Evolutionary conservation across 331 rosid genomes (phyloP), one percentile per base, ranked within the genome.

Genomic region (Quercus lobata): DNA sequence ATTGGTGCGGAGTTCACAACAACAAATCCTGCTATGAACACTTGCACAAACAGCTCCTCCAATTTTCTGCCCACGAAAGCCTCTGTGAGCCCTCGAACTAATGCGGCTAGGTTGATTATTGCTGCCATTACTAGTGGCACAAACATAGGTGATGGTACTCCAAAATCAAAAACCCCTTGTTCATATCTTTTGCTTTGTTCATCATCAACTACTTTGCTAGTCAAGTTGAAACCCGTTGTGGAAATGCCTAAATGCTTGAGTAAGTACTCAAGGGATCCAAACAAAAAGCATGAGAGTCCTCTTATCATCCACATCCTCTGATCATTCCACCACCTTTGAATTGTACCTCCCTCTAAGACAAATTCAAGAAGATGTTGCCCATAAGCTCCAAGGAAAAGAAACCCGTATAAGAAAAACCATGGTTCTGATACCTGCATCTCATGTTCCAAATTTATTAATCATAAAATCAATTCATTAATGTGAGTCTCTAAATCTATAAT

Each of bases 221-320:
- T 88, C 60, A 88, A 78, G 19, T 76, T 81, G 74, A 88, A 85
- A 16, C 84, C 81, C 1, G 10, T 60, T 14, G 84, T 6, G 18
- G 83, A 53, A 79, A 81, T 81, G 30, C 86, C 83, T 0, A 81
- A 11, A 27, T 60, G 79, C 25, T 83, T 76, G 29, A 81, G 34
- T 0, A 41, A 19, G 72, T 58, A 83, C 84, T 85, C 91, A 0
- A 57, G 27, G 7, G 15, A 41, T 17, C 88, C 90, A 14, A 88
- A 86, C 27, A 79, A 29, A 30, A 2, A 46, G 65, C 83, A 54
- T 6, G 88, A 79, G 24, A 79, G 69, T 7, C 82, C 57, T 53
- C 86, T 86, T 32, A 81, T 35, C 34, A 75, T 72, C 92, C 92
- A 86, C 83, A 88, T 86, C 55, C 92, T 83, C 52, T 88, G 90